phyloP scores from a whole-genome alignment of 179 eudicot genomes.

The Vitellaria paradoxa region DNA sequence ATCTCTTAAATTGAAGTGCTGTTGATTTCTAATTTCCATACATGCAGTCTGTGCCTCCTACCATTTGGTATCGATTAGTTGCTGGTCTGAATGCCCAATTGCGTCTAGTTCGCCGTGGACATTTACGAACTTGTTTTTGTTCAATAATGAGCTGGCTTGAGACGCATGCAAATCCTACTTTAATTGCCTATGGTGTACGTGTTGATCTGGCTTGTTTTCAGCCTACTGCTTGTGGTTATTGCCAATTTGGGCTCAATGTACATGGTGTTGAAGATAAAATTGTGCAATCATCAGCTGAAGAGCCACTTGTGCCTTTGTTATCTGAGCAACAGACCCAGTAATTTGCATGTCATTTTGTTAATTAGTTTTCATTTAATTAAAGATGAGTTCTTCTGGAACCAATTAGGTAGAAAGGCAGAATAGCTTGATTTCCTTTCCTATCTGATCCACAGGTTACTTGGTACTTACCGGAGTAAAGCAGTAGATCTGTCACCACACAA shows the following conservation, averaged over 20 bases:
- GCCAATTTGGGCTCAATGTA: conserved; percentile 81
- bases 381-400: background rate
- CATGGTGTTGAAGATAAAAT: conserved; percentile 50
- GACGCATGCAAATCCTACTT: conserved; percentile 82
- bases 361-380: conserved; percentile 1
- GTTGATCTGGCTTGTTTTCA: conserved; percentile 79
- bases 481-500: conserved; percentile 43
- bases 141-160: conserved; percentile 85
- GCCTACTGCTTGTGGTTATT: conserved; percentile 76
- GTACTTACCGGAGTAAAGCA: conserved; percentile 44
- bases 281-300: conserved; percentile 38
- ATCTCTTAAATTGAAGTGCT: background rate
- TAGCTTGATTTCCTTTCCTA: conserved; percentile 4
- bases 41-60: conserved; percentile 87
- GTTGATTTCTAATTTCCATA: background rate
- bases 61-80: conserved; percentile 91
- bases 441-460: conserved; percentile 28
- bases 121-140: conserved; percentile 57
- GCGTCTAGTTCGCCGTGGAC: conserved; percentile 85
- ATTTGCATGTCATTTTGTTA: background rate
- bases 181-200: conserved; percentile 49
- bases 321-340: conserved; percentile 55
- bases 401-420: conserved; percentile 6
- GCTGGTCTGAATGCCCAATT: conserved; percentile 97
- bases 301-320: conserved; percentile 31